Evolutionary conservation across 164 flowering plant species (phyloP).

Genomic region (Liriodendron chinense): DNA sequence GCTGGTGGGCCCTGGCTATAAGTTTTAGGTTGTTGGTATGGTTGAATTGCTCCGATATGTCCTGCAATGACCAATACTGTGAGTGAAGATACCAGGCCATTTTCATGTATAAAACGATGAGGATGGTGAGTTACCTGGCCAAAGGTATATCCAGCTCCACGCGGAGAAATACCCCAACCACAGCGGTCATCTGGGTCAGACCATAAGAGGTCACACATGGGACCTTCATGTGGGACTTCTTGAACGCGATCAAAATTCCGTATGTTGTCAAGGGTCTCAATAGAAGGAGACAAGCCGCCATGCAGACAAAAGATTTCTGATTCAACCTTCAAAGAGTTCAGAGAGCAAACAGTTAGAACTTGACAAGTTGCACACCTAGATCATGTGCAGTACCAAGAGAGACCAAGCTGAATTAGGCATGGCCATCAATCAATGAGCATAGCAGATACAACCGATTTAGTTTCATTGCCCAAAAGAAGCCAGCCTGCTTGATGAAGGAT

Average conservation of each 20-base stretch:
- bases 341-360: background rate
- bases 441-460: background rate
- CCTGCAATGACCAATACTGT: conserved; percentile 36
- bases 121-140: conserved; percentile 54
- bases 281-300: conserved; percentile 96
- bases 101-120: background rate
- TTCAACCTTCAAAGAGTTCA: conserved; percentile 59
- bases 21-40: conserved; percentile 87
- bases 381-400: background rate
- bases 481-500: background rate
- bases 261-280: conserved; percentile 88
- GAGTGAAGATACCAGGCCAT: background rate
- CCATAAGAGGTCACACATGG: conserved; percentile 97
- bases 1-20: conserved; percentile 97
- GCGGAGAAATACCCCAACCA: conserved; percentile 98
- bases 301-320: conserved; percentile 96
- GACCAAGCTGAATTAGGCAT: background rate
- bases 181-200: conserved; percentile 99
- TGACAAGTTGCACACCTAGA: background rate
- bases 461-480: background rate
- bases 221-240: conserved; percentile 97
- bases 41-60: conserved; percentile 96
- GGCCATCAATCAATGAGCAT: background rate
- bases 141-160: conserved; percentile 96
- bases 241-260: conserved; percentile 94